Evolutionary conservation across 179 eudicot genomes (phyloP).

Genomic region (Silene coronaria): DNA sequence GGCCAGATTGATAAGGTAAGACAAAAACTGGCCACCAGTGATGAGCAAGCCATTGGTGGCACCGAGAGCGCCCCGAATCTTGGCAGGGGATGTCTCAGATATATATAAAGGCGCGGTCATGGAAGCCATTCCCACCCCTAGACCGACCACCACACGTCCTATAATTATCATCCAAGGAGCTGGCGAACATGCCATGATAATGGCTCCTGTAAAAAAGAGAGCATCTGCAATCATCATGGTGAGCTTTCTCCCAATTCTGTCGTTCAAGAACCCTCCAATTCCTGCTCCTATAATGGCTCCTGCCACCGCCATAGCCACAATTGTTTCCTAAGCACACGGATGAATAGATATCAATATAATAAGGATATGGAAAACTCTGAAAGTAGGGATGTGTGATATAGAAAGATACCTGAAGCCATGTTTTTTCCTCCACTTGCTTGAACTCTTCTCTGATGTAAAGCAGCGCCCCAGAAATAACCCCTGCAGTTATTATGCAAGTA

Average conservation of each 20-base stretch:
- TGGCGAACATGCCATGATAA: slow-evolving; percentile 47
- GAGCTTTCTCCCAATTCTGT: slow-evolving; percentile 49
- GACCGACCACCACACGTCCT: slow-evolving; percentile 58
- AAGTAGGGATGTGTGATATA: neutral
- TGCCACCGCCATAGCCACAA: slow-evolving; percentile 70
- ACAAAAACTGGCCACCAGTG: slow-evolving; percentile 60
- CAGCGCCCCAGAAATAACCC: slow-evolving; percentile 73
- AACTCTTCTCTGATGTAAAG: slow-evolving; percentile 69
- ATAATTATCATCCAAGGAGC: slow-evolving; percentile 57
- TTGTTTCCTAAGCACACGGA: slow-evolving; percentile 47
- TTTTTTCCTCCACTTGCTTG: slow-evolving; percentile 39
- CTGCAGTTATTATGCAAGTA: slow-evolving; percentile 19
- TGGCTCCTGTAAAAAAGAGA: slow-evolving; percentile 47
- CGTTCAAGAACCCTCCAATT: slow-evolving; percentile 52
- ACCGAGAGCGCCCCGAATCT: slow-evolving; percentile 63
- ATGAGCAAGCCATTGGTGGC: slow-evolving; percentile 67
- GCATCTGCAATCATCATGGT: slow-evolving; percentile 56
- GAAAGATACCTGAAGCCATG: slow-evolving; percentile 52
- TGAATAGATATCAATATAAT: too few species aligned
- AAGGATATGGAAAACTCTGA: too few species aligned
- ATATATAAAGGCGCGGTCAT: slow-evolving; percentile 72
- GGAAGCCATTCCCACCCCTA: slow-evolving; percentile 79
- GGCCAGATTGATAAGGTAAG: slow-evolving; percentile 58
- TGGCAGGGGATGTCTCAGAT: slow-evolving; percentile 67
- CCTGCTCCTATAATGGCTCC: slow-evolving; percentile 73